Base-by-base conservation (phyloP, 2,329 filamentous ascomycete species). In the Didymella sp. region DNA sequence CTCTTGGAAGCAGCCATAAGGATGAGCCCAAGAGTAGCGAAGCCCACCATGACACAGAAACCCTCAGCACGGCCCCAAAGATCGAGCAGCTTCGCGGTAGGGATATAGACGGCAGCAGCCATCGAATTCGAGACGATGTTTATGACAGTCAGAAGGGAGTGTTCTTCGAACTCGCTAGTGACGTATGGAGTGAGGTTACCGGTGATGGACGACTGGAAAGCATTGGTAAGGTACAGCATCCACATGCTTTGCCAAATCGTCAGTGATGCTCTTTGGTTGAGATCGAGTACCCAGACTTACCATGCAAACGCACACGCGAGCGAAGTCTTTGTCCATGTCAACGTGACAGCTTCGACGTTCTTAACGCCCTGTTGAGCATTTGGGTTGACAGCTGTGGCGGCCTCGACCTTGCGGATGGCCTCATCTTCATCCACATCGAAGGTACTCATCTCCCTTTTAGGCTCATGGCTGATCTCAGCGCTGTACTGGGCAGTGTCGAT, bases 1-100 rank as follows among this genome's bases (percentile, higher is more conserved):
- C 82, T 82, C 3, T 80, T 79, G 69, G 82, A 88, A 0, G 80
- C 80, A 5, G 89, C 89, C 81, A 89, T 88, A 74, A 91, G 79
- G 48, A 89, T 87, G 74, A 90, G 41, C 3, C 65, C 63, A 4
- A 72, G 59, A 9, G 69, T 70, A 42, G 65, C 56, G 41, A 63
- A 68, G 44, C 56, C 45, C 5, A 77, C 64, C 69, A 76, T 73
- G 9, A 74, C 33, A 5, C 67, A 57, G 46, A 73, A 76, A 1
- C 74, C 76, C 57, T 76, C 68, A 7, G 73, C 68, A 12, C 76
- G 72, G 7, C 76, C 76, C 70, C 72, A 77, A 17, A 77, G 63
- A 52, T 77, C 74, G 22, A 78, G 70, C 13, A 77, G 41, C 47
- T 77, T 78, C 8, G 75, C 75, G 9, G 74, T 64, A 0, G 76